Percentiles rank a stretch among this genome's conserved stretches.
These are phyloP conservation scores for Podospora anserina DNA, from an alignment of 495 filamentous ascomycete genomes.

Conservation along the genomic window DNA sequence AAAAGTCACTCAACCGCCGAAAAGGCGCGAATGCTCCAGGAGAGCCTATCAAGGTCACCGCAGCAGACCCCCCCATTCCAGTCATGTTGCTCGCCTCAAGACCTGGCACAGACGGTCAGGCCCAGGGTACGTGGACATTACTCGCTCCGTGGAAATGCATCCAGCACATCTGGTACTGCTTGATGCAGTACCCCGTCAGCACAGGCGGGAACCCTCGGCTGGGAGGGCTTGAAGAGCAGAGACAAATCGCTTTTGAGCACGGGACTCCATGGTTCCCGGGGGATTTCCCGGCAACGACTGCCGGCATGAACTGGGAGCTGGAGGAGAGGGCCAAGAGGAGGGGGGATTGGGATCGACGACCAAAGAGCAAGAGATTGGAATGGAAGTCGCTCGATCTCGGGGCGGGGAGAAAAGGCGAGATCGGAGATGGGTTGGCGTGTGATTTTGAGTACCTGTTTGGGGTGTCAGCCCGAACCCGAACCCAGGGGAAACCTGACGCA, in stretches of 20 bases:
- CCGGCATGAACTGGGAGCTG: slow-evolving; percentile 74
- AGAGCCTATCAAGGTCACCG: slow-evolving; percentile 52
- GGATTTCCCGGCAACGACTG: slow-evolving; percentile 79
- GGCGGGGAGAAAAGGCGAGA: slow-evolving; percentile 71
- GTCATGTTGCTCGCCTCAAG: slow-evolving; percentile 66
- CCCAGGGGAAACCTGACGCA: slow-evolving; percentile 26
- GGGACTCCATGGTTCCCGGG: slow-evolving; percentile 79
- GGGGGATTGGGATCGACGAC: slow-evolving; percentile 70
- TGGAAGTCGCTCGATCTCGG: slow-evolving; percentile 77
- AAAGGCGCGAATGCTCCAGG: slow-evolving; percentile 67
- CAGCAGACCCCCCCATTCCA: slow-evolving; percentile 78
- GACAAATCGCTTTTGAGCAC: slow-evolving; percentile 82
- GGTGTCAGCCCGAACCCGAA: slow-evolving; percentile 13
- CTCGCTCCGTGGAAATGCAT: slow-evolving; percentile 93
- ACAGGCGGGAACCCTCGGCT: slow-evolving; percentile 76
- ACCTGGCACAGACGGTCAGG: slow-evolving; percentile 40
- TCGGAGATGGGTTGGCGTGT: slow-evolving; percentile 81
- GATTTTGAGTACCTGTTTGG: slow-evolving; percentile 71
- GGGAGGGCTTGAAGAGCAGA: slow-evolving; percentile 74
- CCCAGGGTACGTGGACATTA: slow-evolving; percentile 75
- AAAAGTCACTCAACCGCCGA: slow-evolving; percentile 83
- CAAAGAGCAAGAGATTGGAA: slow-evolving; percentile 75
- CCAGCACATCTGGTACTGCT: slow-evolving; percentile 74
- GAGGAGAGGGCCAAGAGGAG: slow-evolving; percentile 60
- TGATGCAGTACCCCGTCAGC: slow-evolving; percentile 83